Conservation (phyloP, 2,329 filamentous ascomycete genomes). For the Monilinia fructicola region DNA sequence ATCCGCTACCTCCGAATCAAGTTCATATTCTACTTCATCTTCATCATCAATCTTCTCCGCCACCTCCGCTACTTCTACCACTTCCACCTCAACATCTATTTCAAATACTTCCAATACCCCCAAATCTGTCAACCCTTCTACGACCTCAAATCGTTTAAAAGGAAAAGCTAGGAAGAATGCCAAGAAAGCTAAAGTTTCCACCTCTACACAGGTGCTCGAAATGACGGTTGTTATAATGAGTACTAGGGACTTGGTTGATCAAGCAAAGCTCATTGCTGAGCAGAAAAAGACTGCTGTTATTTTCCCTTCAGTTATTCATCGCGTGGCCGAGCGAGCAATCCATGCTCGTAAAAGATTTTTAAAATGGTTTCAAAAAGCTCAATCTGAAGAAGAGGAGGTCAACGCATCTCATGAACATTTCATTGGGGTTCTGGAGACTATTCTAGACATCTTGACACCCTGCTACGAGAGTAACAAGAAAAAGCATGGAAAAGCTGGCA, state of each 20-base stretch:
- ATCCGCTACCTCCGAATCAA: background rate
- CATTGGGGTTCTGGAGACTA: background rate
- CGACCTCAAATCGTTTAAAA: background rate
- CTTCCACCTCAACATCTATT: background rate
- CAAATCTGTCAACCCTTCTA: background rate
- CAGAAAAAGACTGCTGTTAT: background rate
- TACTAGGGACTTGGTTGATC: background rate
- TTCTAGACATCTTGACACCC: background rate
- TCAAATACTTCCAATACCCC: background rate
- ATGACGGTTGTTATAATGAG: background rate
- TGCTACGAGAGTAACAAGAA: background rate
- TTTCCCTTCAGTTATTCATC: background rate
- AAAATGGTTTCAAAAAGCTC: background rate
- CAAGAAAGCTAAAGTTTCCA: background rate
- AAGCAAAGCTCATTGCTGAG: background rate
- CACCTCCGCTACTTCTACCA: too few species aligned
- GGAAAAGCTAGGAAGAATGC: background rate
- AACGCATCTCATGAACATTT: background rate
- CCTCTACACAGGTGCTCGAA: background rate
- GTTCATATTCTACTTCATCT: background rate
- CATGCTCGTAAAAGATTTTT: background rate
- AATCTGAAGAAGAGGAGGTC: background rate
- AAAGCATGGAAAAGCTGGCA: rapidly evolving
- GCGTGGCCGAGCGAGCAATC: too few species aligned
- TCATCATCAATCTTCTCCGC: background rate